Conservation (phyloP, 2,329 filamentous ascomycete genomes). For the Fusarium liriodendri region DNA sequence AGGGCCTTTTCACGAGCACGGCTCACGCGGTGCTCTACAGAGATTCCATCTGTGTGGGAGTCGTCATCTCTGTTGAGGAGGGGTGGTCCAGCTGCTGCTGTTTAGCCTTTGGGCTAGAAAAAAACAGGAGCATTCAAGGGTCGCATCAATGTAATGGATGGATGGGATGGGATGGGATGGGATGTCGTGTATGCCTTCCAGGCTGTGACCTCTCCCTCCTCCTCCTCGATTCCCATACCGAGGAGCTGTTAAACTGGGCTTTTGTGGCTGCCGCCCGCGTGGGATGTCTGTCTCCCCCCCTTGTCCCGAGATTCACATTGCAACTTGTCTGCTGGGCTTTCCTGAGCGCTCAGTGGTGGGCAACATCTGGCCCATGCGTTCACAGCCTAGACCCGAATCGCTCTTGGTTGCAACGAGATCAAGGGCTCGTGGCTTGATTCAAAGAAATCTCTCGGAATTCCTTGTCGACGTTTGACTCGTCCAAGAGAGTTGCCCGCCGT, state of each 20-base stretch:
- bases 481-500: background rate
- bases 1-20: constrained; percentile 20
- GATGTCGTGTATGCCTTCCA: background rate
- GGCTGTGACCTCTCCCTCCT: background rate
- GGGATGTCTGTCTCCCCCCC: constrained; percentile 6
- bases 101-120: background rate
- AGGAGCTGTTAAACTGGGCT: background rate
- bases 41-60: background rate
- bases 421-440: constrained; percentile 10
- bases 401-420: constrained; percentile 10
- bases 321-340: background rate
- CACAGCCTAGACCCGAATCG: constrained; percentile 9
- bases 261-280: constrained; percentile 9
- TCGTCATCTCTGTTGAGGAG: background rate
- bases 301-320: constrained; percentile 19
- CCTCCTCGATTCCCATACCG: background rate
- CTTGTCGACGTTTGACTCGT: background rate
- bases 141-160: background rate
- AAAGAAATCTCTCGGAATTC: constrained; percentile 3
- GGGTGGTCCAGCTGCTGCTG: background rate
- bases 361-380: constrained; percentile 15
- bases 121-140: background rate
- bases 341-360: constrained; percentile 15
- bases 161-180: background rate
- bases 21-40: constrained; percentile 11